Percentiles rank a stretch among this genome's conserved stretches.
These are phyloP conservation scores for Metarhizium robertsii DNA, from an alignment of 2,329 filamentous ascomycete species.

Conservation along the genomic window DNA sequence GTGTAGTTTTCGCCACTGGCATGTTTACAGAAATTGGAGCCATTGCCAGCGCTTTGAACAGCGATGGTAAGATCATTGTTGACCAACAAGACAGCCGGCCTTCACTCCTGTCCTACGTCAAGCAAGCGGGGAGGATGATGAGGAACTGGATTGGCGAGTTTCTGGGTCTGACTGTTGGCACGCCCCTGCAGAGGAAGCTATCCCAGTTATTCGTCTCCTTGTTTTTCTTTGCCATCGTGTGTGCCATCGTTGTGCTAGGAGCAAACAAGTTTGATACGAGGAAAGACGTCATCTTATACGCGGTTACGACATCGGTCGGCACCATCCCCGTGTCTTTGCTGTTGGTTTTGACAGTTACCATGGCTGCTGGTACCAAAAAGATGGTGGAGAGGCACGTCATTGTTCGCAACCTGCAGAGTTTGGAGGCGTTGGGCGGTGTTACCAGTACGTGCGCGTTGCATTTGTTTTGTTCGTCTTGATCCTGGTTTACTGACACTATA, in stretches of 20 bases:
- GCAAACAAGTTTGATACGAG: constrained; percentile 25
- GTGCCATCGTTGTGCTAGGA: constrained; percentile 29
- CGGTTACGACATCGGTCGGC: constrained; percentile 29
- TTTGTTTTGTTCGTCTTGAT: background rate
- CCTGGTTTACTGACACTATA: background rate
- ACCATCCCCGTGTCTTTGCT: constrained; percentile 37
- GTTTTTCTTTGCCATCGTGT: constrained; percentile 43
- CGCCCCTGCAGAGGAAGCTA: constrained; percentile 58
- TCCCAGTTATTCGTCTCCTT: constrained; percentile 57
- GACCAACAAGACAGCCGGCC: constrained; percentile 2
- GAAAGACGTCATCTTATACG: constrained; percentile 27
- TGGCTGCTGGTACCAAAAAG: constrained; percentile 37
- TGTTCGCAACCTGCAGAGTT: constrained; percentile 34
- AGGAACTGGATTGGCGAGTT: constrained; percentile 23
- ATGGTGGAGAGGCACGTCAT: constrained; percentile 40
- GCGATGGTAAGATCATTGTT: background rate
- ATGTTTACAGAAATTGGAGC: constrained; percentile 50
- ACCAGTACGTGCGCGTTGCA: constrained; percentile 26
- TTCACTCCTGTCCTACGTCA: background rate
- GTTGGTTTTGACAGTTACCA: constrained; percentile 44
- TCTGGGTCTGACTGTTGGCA: constrained; percentile 44
- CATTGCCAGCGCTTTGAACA: constrained; percentile 33
- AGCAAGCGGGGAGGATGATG: constrained; percentile 1
- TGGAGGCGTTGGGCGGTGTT: constrained; percentile 40
- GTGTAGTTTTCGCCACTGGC: constrained; percentile 47